Evolutionary conservation across 2,329 filamentous ascomycete species (phyloP).

Genomic region (Capronia americana): DNA sequence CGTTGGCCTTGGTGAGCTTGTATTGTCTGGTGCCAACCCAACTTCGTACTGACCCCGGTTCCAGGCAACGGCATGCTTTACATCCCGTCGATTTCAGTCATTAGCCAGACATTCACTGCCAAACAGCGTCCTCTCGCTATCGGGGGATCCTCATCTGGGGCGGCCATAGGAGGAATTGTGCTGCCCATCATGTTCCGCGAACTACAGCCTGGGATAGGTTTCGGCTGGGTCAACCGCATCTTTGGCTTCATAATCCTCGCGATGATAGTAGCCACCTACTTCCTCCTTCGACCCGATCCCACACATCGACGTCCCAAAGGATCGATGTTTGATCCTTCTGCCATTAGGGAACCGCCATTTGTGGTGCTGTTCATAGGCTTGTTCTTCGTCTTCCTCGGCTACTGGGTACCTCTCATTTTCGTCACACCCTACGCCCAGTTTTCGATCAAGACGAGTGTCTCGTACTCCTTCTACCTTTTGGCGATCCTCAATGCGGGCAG

Average conservation of each 20-base stretch:
- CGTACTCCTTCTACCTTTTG: slow-evolving; percentile 20
- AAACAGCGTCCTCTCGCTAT: slow-evolving; percentile 37
- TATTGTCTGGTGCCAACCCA: slow-evolving; percentile 41
- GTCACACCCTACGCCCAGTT: slow-evolving; percentile 19
- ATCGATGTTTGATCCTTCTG: slow-evolving; percentile 20
- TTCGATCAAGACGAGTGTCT: slow-evolving; percentile 19
- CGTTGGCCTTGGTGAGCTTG: slow-evolving; percentile 57
- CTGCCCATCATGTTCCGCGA: slow-evolving; percentile 51
- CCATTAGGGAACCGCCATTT: slow-evolving; percentile 15
- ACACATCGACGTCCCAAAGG: slow-evolving; percentile 9
- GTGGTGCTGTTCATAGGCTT: slow-evolving; percentile 15
- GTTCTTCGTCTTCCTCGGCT: slow-evolving; percentile 21
- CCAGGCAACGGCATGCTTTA: slow-evolving; percentile 54
- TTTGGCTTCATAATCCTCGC: slow-evolving; percentile 25
- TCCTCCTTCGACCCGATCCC: slow-evolving; percentile 19
- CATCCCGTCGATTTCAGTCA: slow-evolving; percentile 53
- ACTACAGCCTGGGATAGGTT: slow-evolving; percentile 59
- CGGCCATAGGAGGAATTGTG: slow-evolving; percentile 28
- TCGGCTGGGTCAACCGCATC: slow-evolving; percentile 56
- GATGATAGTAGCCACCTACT: slow-evolving; percentile 15
- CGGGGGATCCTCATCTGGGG: slow-evolving; percentile 31
- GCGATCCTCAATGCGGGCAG: slow-evolving; percentile 23
- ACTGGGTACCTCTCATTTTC: slow-evolving; percentile 19
- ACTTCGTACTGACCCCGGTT: slow-evolving; percentile 39
- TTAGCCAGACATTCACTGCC: slow-evolving; percentile 60